A percentile compares a stretch with the other conserved stretches of the same genome.
These are phyloP conservation scores for Botrytis galanthina DNA, from an alignment of 2,329 filamentous ascomycete genomes.

Conservation along the genomic window DNA sequence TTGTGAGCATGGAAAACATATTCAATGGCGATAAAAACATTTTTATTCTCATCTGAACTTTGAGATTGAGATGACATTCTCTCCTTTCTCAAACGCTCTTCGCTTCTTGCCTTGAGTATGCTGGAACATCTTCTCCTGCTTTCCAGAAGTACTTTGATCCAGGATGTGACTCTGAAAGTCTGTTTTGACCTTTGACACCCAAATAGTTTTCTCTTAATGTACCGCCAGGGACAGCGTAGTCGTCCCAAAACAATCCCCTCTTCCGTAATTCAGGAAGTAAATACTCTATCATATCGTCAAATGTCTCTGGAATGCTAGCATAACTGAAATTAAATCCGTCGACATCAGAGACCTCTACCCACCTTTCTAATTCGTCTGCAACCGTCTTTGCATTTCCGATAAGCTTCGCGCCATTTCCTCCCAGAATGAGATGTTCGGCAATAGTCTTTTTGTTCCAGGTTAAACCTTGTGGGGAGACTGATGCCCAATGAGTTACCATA, in stretches of 20 bases:
- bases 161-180: conserved; percentile 52
- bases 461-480: conserved; percentile 36
- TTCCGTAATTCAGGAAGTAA: conserved; percentile 61
- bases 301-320: conserved; percentile 58
- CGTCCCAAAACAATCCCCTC: conserved; percentile 54
- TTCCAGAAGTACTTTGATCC: conserved; percentile 45
- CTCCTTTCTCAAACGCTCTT: background rate
- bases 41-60: background rate
- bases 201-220: conserved; percentile 63
- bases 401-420: conserved; percentile 32
- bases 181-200: conserved; percentile 48
- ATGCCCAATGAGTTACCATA: conserved; percentile 51
- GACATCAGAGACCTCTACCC: conserved; percentile 32
- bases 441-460: conserved; percentile 41
- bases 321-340: conserved; percentile 35
- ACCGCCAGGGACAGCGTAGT: conserved; percentile 53
- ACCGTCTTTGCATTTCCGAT: conserved; percentile 31
- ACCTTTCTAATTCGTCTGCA: conserved; percentile 33
- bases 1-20: background rate
- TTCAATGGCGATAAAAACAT: background rate
- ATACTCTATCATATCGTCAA: conserved; percentile 65
- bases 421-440: conserved; percentile 32
- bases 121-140: conserved; percentile 29
- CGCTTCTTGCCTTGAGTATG: conserved; percentile 19
- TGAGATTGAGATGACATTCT: background rate